Base-by-base conservation (phyloP, 1,284 basidiomycete species). In the Entoloma clypeatum region DNA sequence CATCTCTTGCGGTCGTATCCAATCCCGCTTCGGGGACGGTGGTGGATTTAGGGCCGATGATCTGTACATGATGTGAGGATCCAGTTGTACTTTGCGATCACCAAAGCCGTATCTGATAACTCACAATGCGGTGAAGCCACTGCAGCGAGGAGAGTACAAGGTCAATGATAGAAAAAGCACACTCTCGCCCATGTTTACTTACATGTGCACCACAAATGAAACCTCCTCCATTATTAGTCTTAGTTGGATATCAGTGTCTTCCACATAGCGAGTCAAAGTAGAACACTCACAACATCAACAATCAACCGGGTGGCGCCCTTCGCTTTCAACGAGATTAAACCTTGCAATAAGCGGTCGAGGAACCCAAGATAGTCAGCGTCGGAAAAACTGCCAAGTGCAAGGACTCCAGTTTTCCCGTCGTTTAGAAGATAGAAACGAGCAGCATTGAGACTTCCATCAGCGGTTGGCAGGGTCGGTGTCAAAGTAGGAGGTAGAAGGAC, bases 151-250 rank as follows among this genome's bases (percentile, higher is more conserved):
- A 19, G 30, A 18, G 29, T 23, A 7, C 5, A 30, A 27, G 17
- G 14, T 44, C 19, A 48, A 45, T 24, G 22, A 37, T 31, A 19
- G 9, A 37, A n/a, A 10, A 29, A 33, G 7, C 24, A 17, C n/a
- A 31, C 16, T 7, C 7, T 47, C 3, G 18, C 33, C 13, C 8
- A 35, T 43, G 39, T 14, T 24, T 45, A 48, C 75, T 58, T 50
- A 78, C 77, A 59, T 78, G 74, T 19, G 77, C 75, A 28, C 74
- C 67, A 53, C 77, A 81, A 45, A 80, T 75, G 57, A 73, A 79
- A 6, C 76, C 78, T 47, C 78, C 77, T 29, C 77, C 77, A 48
- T 79, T 80, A 54, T 79, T 78, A 4, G 72, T 71, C 76, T 78
- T 31, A 43, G 11, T 13, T 23, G 19, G n/a, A 19, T 17, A 9